Conservation (phyloP, 2,329 filamentous ascomycete species). For the Hymenoscyphus repandus region DNA sequence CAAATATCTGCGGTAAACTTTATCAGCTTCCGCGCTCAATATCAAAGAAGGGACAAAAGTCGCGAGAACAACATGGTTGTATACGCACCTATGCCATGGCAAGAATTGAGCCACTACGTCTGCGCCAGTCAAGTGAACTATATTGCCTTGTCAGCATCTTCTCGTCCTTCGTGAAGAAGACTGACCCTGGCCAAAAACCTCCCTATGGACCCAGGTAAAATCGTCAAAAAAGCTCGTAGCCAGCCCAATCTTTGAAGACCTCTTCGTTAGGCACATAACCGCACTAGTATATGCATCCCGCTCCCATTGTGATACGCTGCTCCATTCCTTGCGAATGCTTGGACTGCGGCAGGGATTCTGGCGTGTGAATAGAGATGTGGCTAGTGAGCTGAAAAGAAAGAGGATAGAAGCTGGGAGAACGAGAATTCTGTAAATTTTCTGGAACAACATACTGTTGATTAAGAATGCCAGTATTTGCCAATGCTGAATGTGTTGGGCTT, state of each 20-base stretch:
- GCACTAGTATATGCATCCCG: conserved; percentile 9
- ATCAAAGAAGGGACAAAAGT: background rate
- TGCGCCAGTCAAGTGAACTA: background rate
- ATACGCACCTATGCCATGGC: conserved; percentile 35
- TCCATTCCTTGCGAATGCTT: conserved; percentile 10
- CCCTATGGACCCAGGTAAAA: conserved; percentile 6
- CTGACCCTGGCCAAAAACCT: conserved; percentile 3
- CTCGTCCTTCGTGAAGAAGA: background rate
- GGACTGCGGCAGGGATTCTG: conserved; percentile 5
- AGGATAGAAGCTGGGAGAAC: background rate
- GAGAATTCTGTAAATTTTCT: background rate
- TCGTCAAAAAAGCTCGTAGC: conserved; percentile 8
- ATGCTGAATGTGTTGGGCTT: too few relatives aligned
- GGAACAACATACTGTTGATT: background rate
- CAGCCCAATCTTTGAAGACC: conserved; percentile 3
- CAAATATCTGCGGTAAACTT: background rate
- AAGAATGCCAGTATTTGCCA: background rate
- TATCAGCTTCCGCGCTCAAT: background rate
- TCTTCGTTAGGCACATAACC: conserved; percentile 6
- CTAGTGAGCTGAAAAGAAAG: background rate
- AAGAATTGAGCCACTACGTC: conserved; percentile 27
- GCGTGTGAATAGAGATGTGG: background rate
- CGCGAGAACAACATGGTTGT: too few relatives aligned
- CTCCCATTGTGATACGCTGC: background rate
- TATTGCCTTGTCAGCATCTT: background rate